phyloP scores from a whole-genome alignment of 1,139 yeast species.

The Pichiaceae sp. region DNA sequence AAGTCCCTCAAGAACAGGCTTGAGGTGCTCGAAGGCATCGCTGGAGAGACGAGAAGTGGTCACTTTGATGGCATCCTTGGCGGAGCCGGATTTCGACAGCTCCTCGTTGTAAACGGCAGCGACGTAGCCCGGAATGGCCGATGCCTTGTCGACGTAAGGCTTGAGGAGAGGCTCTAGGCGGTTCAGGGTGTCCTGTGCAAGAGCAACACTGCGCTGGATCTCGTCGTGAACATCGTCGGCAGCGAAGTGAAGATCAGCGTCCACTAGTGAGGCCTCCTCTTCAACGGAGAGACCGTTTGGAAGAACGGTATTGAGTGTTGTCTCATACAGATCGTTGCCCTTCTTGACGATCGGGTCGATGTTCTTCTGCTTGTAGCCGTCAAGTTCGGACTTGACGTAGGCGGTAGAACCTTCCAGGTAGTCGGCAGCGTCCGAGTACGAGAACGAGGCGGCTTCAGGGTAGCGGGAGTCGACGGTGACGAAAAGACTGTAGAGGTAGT shows the following conservation, averaged over 20 bases:
- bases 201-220: slow-evolving; percentile 11
- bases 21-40: slow-evolving; percentile 21
- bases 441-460: slow-evolving; percentile 13
- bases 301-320: slow-evolving; percentile 10
- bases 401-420: not conserved
- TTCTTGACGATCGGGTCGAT: slow-evolving; percentile 15
- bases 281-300: slow-evolving; percentile 8
- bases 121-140: slow-evolving; percentile 20
- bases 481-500: slow-evolving; percentile 8
- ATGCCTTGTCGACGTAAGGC: slow-evolving; percentile 14
- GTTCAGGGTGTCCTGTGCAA: slow-evolving; percentile 11
- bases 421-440: slow-evolving; percentile 7
- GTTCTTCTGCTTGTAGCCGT: slow-evolving; percentile 2
- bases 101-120: slow-evolving; percentile 19
- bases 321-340: slow-evolving; percentile 17
- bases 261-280: slow-evolving; percentile 4
- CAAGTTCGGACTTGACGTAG: not conserved
- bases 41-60: slow-evolving; percentile 24
- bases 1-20: slow-evolving; percentile 20
- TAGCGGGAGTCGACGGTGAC: slow-evolving; percentile 12
- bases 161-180: slow-evolving; percentile 7
- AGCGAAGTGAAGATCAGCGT: not conserved
- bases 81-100: slow-evolving; percentile 15
- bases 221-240: slow-evolving; percentile 6
- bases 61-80: slow-evolving; percentile 22